Conservation (phyloP, 768 basidiomycete species). For the Trametes villosa region DNA sequence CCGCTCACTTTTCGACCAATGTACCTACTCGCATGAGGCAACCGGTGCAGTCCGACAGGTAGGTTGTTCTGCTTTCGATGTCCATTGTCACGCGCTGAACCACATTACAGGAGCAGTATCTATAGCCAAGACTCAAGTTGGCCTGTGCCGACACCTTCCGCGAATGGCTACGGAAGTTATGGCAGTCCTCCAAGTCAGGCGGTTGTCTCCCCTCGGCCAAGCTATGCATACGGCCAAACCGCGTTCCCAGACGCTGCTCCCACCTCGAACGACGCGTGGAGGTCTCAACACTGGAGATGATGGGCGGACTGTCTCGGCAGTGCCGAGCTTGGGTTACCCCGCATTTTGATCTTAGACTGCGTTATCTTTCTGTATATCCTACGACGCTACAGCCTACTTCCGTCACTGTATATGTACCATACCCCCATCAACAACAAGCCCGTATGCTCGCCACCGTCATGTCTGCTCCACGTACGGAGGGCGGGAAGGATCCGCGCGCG, state of each 20-base stretch:
- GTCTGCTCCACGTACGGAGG: neutral
- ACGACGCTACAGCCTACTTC: no score
- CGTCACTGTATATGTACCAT: no score
- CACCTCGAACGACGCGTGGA: neutral
- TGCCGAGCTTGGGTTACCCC: slow-evolving; percentile 7
- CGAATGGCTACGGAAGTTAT: neutral
- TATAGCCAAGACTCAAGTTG: slow-evolving; percentile 5
- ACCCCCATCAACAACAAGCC: no score
- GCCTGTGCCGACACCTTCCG: neutral
- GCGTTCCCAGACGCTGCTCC: slow-evolving; percentile 9
- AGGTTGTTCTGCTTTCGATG: neutral
- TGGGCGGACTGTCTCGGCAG: neutral
- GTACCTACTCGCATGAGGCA: slow-evolving; percentile 8
- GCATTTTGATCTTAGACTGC: slow-evolving; percentile 4
- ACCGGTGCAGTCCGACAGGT: slow-evolving; percentile 8
- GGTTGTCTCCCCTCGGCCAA: slow-evolving; percentile 17
- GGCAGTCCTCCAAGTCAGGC: neutral
- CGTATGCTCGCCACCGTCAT: neutral
- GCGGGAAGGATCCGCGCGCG: neutral
- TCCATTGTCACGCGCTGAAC: neutral
- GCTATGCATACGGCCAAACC: slow-evolving; percentile 19
- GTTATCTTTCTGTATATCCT: neutral
- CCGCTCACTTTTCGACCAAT: slow-evolving; percentile 44
- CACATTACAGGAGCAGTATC: neutral
- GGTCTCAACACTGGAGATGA: slow-evolving; percentile 4